A percentile compares a stretch with the other conserved stretches of the same genome.
These are phyloP conservation scores for Lippia alba DNA, from an alignment of 305 asterid genomes.

Conservation along the genomic window DNA sequence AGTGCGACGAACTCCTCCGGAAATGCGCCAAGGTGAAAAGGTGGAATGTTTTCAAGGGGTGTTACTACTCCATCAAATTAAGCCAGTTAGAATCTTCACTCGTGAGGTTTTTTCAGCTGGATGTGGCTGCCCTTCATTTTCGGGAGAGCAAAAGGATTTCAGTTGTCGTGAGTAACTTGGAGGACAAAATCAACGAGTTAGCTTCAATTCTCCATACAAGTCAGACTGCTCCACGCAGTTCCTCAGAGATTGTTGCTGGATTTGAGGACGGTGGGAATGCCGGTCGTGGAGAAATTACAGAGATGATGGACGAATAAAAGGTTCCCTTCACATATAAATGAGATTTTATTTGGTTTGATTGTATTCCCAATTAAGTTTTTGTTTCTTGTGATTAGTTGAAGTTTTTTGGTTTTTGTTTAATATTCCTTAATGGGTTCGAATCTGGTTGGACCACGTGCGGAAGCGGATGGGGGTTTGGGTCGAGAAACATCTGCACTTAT, in stretches of 20 bases:
- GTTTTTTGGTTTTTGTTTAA: too few relatives aligned
- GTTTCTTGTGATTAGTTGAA: not conserved
- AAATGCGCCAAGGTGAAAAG: constrained; percentile 38
- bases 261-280: constrained; percentile 19
- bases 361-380: not conserved
- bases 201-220: not conserved
- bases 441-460: too few relatives aligned
- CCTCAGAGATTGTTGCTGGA: constrained; percentile 28
- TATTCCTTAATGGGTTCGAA: too few relatives aligned
- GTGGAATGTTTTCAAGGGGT: too few relatives aligned
- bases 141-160: constrained; percentile 12
- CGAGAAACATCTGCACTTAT: too few relatives aligned
- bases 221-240: not conserved
- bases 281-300: not conserved
- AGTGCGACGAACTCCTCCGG: constrained; percentile 36
- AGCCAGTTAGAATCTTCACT: constrained; percentile 26
- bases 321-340: too few relatives aligned
- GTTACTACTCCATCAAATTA: too few relatives aligned
- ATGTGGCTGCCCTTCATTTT: constrained; percentile 31
- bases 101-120: constrained; percentile 23
- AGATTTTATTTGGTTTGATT: too few relatives aligned
- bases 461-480: too few relatives aligned
- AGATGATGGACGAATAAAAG: too few relatives aligned
- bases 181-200: constrained; percentile 27
- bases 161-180: not conserved